A percentile compares a stretch with the other conserved stretches of the same genome.
Conservation (phyloP, 2,329 filamentous ascomycete genomes). For the Fusarium dimerum region DNA sequence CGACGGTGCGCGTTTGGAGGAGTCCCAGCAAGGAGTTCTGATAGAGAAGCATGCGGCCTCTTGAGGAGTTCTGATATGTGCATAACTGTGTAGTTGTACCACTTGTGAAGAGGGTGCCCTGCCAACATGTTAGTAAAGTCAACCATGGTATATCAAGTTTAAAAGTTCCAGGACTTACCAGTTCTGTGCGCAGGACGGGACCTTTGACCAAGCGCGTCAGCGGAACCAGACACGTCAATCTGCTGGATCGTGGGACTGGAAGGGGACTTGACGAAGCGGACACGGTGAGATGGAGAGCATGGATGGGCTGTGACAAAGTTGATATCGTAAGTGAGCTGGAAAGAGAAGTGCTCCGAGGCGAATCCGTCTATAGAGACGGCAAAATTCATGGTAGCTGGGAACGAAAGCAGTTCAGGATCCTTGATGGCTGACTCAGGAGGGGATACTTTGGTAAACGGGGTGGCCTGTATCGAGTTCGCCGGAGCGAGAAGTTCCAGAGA, state of each 20-base stretch:
- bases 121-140: conserved; percentile 14
- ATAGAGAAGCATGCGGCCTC: conserved; percentile 46
- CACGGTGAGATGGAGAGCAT: conserved; percentile 58
- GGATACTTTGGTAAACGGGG: conserved; percentile 40
- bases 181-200: conserved; percentile 50
- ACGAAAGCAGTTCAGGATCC: conserved; percentile 36
- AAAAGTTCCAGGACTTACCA: conserved; percentile 34
- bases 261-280: conserved; percentile 60
- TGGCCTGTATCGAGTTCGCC: conserved; percentile 46
- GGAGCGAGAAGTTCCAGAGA: conserved; percentile 51
- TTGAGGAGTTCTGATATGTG: conserved; percentile 59
- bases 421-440: conserved; percentile 11
- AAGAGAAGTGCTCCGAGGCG: conserved; percentile 42
- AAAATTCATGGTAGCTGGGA: conserved; percentile 39
- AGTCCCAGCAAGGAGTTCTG: conserved; percentile 45
- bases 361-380: conserved; percentile 40
- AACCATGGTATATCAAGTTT: too few relatives aligned
- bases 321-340: conserved; percentile 57
- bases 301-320: conserved; percentile 68
- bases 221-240: conserved; percentile 50
- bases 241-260: conserved; percentile 61
- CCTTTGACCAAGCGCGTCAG: conserved; percentile 43
- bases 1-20: conserved; percentile 31
- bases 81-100: conserved; percentile 60
- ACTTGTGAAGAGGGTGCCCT: conserved; percentile 67